Evolutionary conservation across 2,329 filamentous ascomycete species (phyloP), one percentile per base, ranked within the genome.

Genomic region (Trichoderma oligosporum): DNA sequence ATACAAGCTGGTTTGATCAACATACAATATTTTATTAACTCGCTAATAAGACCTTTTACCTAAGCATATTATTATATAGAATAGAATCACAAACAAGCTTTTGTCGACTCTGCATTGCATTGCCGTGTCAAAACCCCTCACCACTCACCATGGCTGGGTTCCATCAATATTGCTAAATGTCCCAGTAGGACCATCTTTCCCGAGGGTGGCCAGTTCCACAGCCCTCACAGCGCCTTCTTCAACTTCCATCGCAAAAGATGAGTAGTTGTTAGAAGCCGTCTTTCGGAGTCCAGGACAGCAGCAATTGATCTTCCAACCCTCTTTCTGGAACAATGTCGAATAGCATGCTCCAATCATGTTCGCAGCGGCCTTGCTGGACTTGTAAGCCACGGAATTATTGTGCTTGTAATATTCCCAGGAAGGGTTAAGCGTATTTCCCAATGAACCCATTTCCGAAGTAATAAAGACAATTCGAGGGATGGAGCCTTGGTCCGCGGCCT

Each of bases 201-300:
- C 39, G 11, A 54, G 38, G 4, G 51, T 54, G 2, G 51, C 51
- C 39, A 54, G 18, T 2, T 25, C 29, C 9, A 45, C 39, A 36
- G 51, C 51, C n/a, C 51, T 54, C 11, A 54, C 51, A 29, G 51
- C 51, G 12, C 51, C 51, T 29, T 54, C 51, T 44, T 54, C 51
- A 29, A 54, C 39, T 2, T 54, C 51, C 51, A 54, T 54, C 4
- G 51, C 51, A 36, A 45, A 24, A 27, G 51, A 12, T 0, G 45
- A 9, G 4, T 54, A 39, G 16, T 54, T 44, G 8, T 54, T 54
- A 4, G 45, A 54, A 6, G 51, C 51, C 2, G 51, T 54, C 12
- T 45, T 53, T 12, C 51, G 51, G 7, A 54, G 41, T 11, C 51
- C 51, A n/a, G 51, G 51, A 20, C 51, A 54, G 27, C 51, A 54